phyloP scores from a whole-genome alignment of 352 stramenopile species.

The Phytophthora aleatoria region DNA sequence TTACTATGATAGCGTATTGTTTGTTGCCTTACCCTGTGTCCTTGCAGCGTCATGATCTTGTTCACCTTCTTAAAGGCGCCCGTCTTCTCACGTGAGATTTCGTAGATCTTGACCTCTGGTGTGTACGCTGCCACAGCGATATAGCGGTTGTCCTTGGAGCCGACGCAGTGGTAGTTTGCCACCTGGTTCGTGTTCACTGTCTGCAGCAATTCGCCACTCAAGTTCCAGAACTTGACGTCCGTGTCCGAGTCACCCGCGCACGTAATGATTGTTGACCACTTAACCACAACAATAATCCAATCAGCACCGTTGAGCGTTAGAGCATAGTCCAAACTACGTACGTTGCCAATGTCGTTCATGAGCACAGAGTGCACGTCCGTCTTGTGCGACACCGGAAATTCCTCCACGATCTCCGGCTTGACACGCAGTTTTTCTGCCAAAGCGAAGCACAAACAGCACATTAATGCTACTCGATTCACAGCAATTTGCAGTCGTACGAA shows the following conservation, averaged over 20 bases:
- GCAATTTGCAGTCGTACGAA: background rate
- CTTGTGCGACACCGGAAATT: constrained; percentile 72
- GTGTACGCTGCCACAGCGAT: constrained; percentile 83
- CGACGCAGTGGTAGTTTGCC: constrained; percentile 78
- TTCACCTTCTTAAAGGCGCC: constrained; percentile 81
- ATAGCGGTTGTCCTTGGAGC: constrained; percentile 84
- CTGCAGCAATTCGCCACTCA: constrained; percentile 67
- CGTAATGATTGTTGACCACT: constrained; percentile 83
- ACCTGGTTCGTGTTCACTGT: constrained; percentile 84
- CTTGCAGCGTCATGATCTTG: constrained; percentile 86
- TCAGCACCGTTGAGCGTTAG: constrained; percentile 2
- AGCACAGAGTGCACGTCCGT: constrained; percentile 80
- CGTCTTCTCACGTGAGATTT: constrained; percentile 78
- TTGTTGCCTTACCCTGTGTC: constrained; percentile 55
- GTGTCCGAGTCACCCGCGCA: constrained; percentile 72
- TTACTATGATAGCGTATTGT: background rate
- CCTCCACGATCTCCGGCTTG: constrained; percentile 70
- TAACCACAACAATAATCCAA: constrained; percentile 4
- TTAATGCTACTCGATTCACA: constrained; percentile 3
- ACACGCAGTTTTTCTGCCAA: constrained; percentile 74
- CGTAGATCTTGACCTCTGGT: constrained; percentile 84
- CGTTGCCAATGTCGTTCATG: constrained; percentile 83
- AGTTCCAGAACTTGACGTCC: constrained; percentile 85
- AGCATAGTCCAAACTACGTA: constrained; percentile 12
- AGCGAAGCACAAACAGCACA: background rate